These are phyloP conservation scores for Sugiyamaella pinicola DNA, from an alignment of 1,139 yeast species.

Conservation along the genomic window DNA sequence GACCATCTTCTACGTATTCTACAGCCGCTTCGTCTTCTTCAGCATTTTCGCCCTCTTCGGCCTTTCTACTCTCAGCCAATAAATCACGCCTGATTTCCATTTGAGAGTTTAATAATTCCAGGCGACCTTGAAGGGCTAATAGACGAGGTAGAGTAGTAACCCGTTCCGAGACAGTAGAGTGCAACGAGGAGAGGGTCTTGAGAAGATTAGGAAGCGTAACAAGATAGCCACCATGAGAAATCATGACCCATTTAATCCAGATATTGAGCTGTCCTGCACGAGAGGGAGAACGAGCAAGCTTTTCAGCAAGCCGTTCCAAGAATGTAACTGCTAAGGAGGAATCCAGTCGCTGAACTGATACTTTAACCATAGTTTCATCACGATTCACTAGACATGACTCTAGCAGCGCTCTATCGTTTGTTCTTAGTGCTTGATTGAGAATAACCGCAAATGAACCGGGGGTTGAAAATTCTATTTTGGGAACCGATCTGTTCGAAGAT, in stretches of 20 bases:
- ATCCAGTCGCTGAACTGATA: conserved; percentile 69
- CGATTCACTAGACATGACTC: conserved; percentile 74
- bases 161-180: conserved; percentile 72
- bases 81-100: conserved; percentile 58
- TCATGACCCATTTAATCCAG: conserved; percentile 94
- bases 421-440: conserved; percentile 46
- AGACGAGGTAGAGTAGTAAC: conserved; percentile 77
- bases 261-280: conserved; percentile 75
- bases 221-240: conserved; percentile 84
- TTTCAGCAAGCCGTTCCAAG: conserved; percentile 81
- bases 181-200: conserved; percentile 70
- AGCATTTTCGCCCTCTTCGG: conserved; percentile 34
- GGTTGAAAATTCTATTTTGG: conserved; percentile 28
- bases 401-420: conserved; percentile 46
- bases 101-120: conserved; percentile 72
- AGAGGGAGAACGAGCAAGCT: conserved; percentile 66
- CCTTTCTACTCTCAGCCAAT: conserved; percentile 36
- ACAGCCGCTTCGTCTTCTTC: conserved; percentile 49
- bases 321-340: conserved; percentile 72
- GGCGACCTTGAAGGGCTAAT: conserved; percentile 78
- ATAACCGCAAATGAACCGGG: conserved; percentile 43
- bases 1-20: conserved; percentile 57
- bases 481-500: conserved; percentile 5
- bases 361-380: conserved; percentile 72
- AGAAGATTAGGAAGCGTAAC: conserved; percentile 70